These are phyloP conservation scores for Pseudozyma thailandica DNA, from an alignment of 1,284 basidiomycete species.

Conservation along the genomic window DNA sequence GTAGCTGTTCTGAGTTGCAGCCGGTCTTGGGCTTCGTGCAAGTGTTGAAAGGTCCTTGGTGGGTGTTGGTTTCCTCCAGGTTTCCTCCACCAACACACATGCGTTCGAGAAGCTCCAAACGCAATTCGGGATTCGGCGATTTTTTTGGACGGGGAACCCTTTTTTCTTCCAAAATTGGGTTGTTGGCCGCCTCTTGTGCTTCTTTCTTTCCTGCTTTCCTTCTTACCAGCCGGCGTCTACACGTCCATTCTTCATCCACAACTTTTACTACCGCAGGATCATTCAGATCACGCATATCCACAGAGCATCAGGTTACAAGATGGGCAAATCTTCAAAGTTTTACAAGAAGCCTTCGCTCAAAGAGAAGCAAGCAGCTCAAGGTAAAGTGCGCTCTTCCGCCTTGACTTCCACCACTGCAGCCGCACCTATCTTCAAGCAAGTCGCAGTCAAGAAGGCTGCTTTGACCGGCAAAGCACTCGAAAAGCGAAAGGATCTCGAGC, in stretches of 20 bases:
- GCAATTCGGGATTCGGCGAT: conserved; percentile 8
- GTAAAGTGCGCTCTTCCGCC: conserved; percentile 34
- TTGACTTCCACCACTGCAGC: conserved; percentile 10
- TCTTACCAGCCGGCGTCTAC: not conserved
- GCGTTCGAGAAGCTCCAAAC: conserved; percentile 1
- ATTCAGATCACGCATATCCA: not conserved
- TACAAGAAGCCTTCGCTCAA: conserved; percentile 55
- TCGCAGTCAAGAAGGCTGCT: conserved; percentile 25
- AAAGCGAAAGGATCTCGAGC: conserved; percentile 26
- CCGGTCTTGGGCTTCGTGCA: too few species aligned
- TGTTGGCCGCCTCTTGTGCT: not conserved
- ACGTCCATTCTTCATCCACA: not conserved
- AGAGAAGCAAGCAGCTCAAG: conserved; percentile 40
- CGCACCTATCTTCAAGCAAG: conserved; percentile 25
- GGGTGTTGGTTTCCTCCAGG: conserved; percentile 5
- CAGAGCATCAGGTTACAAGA: not conserved
- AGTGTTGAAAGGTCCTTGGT: not conserved
- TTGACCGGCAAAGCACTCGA: conserved; percentile 36
- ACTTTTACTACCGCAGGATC: not conserved
- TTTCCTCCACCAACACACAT: not conserved
- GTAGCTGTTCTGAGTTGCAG: too few species aligned
- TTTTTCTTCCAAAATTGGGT: conserved; percentile 2
- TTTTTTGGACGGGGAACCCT: conserved; percentile 7
- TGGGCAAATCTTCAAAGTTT: conserved; percentile 54
- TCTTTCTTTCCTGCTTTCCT: too few species aligned